These are phyloP conservation scores for Arxiozyma slooffiae DNA, from an alignment of 1,139 yeast species.

Conservation along the genomic window DNA sequence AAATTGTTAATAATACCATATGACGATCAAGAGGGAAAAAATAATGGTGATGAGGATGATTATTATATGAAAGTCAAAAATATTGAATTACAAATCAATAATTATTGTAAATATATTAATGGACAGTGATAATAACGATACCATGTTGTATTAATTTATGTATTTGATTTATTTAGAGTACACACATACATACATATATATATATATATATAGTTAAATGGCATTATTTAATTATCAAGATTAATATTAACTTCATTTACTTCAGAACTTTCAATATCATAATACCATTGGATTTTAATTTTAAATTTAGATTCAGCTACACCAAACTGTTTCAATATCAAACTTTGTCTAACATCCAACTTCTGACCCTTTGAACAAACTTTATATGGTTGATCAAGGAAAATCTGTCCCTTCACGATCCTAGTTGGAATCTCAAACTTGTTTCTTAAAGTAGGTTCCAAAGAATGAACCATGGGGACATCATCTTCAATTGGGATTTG, in stretches of 20 bases:
- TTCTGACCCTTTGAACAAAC: constrained; percentile 76
- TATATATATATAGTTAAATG: neutral
- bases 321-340: constrained; percentile 89
- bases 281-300: constrained; percentile 68
- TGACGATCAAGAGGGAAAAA: neutral
- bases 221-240: neutral
- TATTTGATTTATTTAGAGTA: too few species aligned
- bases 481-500: constrained; percentile 84
- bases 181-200: neutral
- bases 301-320: constrained; percentile 87
- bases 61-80: too few species aligned
- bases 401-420: constrained; percentile 80
- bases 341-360: constrained; percentile 84
- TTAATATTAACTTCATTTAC: constrained; percentile 26
- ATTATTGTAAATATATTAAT: neutral
- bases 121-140: neutral
- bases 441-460: constrained; percentile 85
- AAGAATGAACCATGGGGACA: constrained; percentile 90
- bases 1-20: neutral
- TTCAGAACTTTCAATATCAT: constrained; percentile 44
- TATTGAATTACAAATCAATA: neutral
- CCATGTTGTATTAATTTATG: too few species aligned
- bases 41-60: neutral
- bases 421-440: constrained; percentile 85
- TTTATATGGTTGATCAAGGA: constrained; percentile 60